Base-by-base conservation (phyloP, 2,329 filamentous ascomycete genomes). In the Fusarium sublunatum region DNA sequence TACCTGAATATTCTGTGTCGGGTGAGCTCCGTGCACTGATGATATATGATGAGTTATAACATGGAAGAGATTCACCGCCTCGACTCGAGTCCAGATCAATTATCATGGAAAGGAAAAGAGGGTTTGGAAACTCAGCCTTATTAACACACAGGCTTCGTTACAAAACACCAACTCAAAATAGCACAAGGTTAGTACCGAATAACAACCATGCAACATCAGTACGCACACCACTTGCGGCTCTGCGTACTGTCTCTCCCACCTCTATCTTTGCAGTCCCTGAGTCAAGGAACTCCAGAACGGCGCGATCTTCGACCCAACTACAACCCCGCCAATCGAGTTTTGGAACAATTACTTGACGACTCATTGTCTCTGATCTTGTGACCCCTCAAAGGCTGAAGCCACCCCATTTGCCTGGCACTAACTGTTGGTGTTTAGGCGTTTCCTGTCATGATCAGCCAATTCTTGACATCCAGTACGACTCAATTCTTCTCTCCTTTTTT, bases 301-400 rank as follows among this genome's bases (percentile, higher is more conserved):
- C 28, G 59, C 39, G 51, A 68, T 69, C 61, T 42, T 64, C 66
- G 15, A 42, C 38, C 47, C 38, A 55, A 53, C 43, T 48, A 39
- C 41, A 63, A 45, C 50, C 50, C 44, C 50, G n/a, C 34, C 22
- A 40, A 40, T 43, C 34, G 25, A 57, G 48, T 65, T 68, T 57
- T 63, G 60, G 59, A 68, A 67, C 48, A 58, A 43, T 50, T 50
- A 10, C 35, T 36, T 42, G 22, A 22, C 50, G 34, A 53, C 45
- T 62, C 56, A 49, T 41, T 52, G 55, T 42, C 39, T 59, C 29
- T 39, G 26, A 39, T 36, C 39, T 45, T 29, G 32, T 44, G 38
- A 45, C 49, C 46, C 43, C 31, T 44, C 38, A 35, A 50, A 42
- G 42, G 15, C 39, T 46, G 39, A 60, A 47, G 42, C 31, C 25